Evolutionary conservation across 2,329 filamentous ascomycete genomes (phyloP), one percentile per base, ranked within the genome.

Genomic region (Bimuria novae-zelandiae): DNA sequence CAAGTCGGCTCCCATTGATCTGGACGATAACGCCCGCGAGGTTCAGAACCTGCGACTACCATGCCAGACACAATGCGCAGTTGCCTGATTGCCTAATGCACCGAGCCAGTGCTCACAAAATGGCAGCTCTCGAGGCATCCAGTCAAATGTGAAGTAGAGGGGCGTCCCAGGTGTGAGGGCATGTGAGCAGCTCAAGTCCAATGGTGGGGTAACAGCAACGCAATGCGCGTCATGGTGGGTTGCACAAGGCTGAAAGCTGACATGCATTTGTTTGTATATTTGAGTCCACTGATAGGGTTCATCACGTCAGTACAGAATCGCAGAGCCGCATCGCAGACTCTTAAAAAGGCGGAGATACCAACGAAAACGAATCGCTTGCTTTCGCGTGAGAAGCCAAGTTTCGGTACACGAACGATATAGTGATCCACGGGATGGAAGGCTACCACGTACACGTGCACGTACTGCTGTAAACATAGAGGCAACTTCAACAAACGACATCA

Each of bases 161-260:
- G 16, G 6, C 7, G 3, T n/a, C 16, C 7, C 7, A 22, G 19
- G 23, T 5, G 36, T 16, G n/a, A 51, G 43, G 32, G 22, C 49
- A 51, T 51, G 49, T 35, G 49, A 39, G 22, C 33, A 14, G 43
- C 10, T 30, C 33, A n/a, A 36, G 21, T 37, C 51, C 37, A 49
- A 53, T 53, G 19, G 51, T 22, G 51, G 51, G 51, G 51, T 49
- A 53, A 49, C 30, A 49, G 45, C 50, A 23, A 30, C 22, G 42
- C 42, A 37, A 36, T 53, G 51, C 51, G 37, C 39, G 51, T 49
- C 51, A 53, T 39, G 51, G 51, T 49, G 43, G 29, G 51, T 53
- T 44, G 51, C 51, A 52, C 50, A 53, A 23, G 51, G 51, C 44
- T 53, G 43, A 45, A 4, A 36, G 33, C n/a, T n/a, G n/a, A n/a